phyloP scores from a whole-genome alignment of 768 basidiomycete genomes.

The Clitopilus passeckerianus region DNA sequence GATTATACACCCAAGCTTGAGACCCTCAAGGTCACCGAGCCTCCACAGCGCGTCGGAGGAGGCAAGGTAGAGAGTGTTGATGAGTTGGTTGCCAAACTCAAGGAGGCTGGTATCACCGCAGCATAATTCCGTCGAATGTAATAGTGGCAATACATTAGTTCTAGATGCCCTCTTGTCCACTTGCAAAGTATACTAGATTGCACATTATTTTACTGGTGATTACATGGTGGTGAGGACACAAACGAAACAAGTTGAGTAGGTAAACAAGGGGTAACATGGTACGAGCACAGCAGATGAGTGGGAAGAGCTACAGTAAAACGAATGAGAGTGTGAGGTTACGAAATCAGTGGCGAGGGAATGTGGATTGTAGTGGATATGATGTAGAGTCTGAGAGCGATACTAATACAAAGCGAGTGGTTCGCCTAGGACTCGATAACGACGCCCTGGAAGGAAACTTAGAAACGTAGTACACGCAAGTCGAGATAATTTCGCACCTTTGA shows the following conservation, averaged over 20 bases:
- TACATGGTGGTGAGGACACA: neutral
- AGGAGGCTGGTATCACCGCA: slow-evolving; percentile 69
- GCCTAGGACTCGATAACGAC: neutral
- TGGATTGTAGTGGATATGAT: too few species aligned
- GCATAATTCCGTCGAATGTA: slow-evolving; percentile 14
- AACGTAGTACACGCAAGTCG: neutral
- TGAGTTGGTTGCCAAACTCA: slow-evolving; percentile 83
- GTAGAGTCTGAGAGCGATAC: neutral
- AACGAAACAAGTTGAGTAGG: neutral
- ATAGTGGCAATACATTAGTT: neutral
- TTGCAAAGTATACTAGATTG: slow-evolving; percentile 1
- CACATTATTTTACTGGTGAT: neutral
- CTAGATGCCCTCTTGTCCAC: slow-evolving; percentile 1
- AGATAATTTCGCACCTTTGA: slow-evolving; percentile 45
- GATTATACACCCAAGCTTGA: slow-evolving; percentile 83
- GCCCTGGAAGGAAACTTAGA: neutral
- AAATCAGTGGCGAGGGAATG: neutral
- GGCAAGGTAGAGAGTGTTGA: slow-evolving; percentile 90
- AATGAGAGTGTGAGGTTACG: neutral
- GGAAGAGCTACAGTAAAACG: neutral
- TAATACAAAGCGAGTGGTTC: neutral
- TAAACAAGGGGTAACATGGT: neutral
- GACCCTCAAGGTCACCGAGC: slow-evolving; percentile 84
- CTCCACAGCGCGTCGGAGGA: slow-evolving; percentile 86
- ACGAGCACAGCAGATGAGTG: neutral